Evolutionary conservation across 108 stramenopile genomes (phyloP).

Genomic region (Nitzschia palea): DNA sequence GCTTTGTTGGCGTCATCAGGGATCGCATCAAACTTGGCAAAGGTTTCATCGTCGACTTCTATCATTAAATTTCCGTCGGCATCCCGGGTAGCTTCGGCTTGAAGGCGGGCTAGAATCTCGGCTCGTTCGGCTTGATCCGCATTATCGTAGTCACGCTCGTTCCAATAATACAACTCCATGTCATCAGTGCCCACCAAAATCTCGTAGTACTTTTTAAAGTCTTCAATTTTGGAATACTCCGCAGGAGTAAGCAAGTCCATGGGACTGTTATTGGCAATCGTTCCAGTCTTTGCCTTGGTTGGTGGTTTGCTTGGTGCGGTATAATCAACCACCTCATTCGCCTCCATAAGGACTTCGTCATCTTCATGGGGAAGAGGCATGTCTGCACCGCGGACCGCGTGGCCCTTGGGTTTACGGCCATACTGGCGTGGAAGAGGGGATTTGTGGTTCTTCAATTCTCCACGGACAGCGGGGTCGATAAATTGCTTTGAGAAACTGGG

Average conservation of each 20-base stretch:
- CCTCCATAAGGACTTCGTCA: constrained; percentile 35
- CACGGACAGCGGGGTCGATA: constrained; percentile 46
- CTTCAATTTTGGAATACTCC: constrained; percentile 14
- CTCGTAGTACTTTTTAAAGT: constrained; percentile 20
- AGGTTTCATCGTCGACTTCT: constrained; percentile 37
- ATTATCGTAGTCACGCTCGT: constrained; percentile 29
- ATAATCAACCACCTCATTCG: constrained; percentile 25
- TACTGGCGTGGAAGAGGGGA: constrained; percentile 67
- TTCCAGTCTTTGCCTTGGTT: constrained; percentile 25
- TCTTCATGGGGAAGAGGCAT: constrained; percentile 11
- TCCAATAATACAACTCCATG: constrained; percentile 32
- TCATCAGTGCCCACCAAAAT: constrained; percentile 3
- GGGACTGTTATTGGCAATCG: constrained; percentile 18
- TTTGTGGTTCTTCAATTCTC: constrained; percentile 48
- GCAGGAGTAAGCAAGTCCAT: constrained; percentile 16
- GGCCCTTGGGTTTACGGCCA: constrained; percentile 59
- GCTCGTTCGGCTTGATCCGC: not conserved
- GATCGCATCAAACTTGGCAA: constrained; percentile 20
- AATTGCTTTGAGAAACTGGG: constrained; percentile 37
- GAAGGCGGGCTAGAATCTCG: constrained; percentile 15
- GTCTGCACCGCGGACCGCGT: constrained; percentile 41
- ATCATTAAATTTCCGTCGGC: constrained; percentile 31
- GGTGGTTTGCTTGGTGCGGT: constrained; percentile 17
- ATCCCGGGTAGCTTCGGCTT: constrained; percentile 26
- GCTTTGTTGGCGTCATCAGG: not conserved